Evolutionary conservation across 768 basidiomycete genomes (phyloP).

Genomic region (Agrocybe pediades): DNA sequence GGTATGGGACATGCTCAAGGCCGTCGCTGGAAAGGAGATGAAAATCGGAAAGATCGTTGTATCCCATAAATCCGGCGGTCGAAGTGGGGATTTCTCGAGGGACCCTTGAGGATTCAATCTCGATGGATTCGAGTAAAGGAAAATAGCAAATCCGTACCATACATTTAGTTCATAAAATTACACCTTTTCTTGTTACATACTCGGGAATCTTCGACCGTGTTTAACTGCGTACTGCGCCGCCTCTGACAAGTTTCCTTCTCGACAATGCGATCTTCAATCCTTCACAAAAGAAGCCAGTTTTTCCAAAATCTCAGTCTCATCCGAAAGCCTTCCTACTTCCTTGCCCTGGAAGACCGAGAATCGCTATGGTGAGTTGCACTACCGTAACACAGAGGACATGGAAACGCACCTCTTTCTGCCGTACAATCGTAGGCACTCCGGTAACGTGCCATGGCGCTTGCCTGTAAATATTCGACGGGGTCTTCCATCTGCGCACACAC

Average conservation of each 20-base stretch:
- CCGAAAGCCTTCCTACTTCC: conserved; percentile 44
- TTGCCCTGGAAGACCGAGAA: conserved; percentile 28
- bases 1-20: conserved; percentile 94
- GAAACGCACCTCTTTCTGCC: conserved; percentile 52
- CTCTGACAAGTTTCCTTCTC: neutral
- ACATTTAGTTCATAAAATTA: neutral
- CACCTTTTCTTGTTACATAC: too few species aligned
- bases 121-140: neutral
- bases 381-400: conserved; percentile 4
- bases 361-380: conserved; percentile 4
- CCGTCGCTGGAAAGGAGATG: conserved; percentile 88
- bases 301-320: conserved; percentile 35
- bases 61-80: conserved; percentile 69
- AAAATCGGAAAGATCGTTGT: conserved; percentile 71
- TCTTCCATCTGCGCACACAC: conserved; percentile 80
- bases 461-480: conserved; percentile 56
- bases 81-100: conserved; percentile 65
- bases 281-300: conserved; percentile 32
- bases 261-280: neutral
- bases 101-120: neutral
- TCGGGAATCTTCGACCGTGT: too few species aligned
- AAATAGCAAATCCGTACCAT: neutral
- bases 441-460: conserved; percentile 61
- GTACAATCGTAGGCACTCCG: conserved; percentile 69
- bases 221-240: neutral